Base-by-base conservation (phyloP, 257 asterid species). In the Coffea canephora region DNA sequence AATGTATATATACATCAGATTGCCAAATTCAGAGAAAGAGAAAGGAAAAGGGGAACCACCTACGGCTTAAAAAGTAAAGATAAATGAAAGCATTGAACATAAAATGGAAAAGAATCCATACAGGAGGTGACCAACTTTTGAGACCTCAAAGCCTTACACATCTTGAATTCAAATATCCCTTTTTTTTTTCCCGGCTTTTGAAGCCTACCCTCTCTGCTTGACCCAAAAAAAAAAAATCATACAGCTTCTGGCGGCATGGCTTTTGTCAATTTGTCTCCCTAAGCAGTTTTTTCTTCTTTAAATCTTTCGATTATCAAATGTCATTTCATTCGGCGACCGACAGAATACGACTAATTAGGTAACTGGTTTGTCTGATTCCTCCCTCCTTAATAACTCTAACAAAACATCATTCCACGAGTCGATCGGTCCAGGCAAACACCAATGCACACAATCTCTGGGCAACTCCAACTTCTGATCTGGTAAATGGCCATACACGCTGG, bases 371-470 rank as follows among this genome's bases (percentile, higher is more conserved):
- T 46, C 25, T 34, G 46, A n/a, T 70, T 69, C 82, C 79, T 89
- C 94, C 73, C 86, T 81, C 77, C 52, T 87, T 83, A 91, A 21
- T 64, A 91, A 71, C 70, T 88, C 88, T 3, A 86, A 86, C 78
- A 91, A 82, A 6, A 91, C 74, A 79, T 91, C 91, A 82, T 50
- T 86, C 91, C 89, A 91, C 9, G 90, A 55, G 70, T 90, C 94
- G 72, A 90, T 89, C 0, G 94, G 94, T 10, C 94, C 94, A 1
- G 92, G 94, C 88, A 90, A 75, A 45, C 94, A 90, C 94, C 92
- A 91, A 82, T 91, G 96, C 34, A 90, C 91, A 23, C 96, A 89
- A 48, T 91, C 96, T 54, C 86, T 88, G 0, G 79, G 79, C 71
- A 78, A 10, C 66, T 80, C 82, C 86, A 46, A 71, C 64, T 84